These are phyloP conservation scores for Monosporozyma servazzii DNA, from an alignment of 805 yeast genomes.

Conservation along the genomic window DNA sequence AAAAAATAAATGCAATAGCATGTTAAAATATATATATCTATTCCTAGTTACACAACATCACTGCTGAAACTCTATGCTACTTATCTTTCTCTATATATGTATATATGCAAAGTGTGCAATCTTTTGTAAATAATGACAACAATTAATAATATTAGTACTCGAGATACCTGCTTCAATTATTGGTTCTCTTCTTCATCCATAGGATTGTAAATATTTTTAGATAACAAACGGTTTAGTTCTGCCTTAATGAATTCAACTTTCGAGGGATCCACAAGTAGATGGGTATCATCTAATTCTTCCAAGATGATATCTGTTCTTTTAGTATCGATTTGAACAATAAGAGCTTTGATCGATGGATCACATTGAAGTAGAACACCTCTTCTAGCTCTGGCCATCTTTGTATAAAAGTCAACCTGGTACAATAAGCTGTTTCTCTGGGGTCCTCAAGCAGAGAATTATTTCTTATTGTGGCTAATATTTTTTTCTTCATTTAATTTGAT, in stretches of 20 bases:
- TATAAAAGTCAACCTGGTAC: background rate
- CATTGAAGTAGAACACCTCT: constrained; percentile 51
- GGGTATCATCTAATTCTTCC: constrained; percentile 85
- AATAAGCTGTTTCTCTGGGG: background rate
- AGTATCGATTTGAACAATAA: constrained; percentile 74
- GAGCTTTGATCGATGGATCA: constrained; percentile 88
- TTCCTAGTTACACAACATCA: background rate
- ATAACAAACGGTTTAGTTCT: constrained; percentile 65
- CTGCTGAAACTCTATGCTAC: background rate
- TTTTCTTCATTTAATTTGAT: background rate
- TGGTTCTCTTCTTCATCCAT: constrained; percentile 55
- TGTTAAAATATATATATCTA: background rate
- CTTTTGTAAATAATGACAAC: background rate
- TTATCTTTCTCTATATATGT: background rate
- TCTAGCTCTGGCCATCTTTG: constrained; percentile 43
- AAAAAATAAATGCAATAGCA: background rate
- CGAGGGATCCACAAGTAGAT: constrained; percentile 67
- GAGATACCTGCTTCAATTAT: background rate
- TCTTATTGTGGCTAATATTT: background rate
- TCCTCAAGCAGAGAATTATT: background rate
- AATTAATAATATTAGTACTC: background rate
- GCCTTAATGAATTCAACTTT: constrained; percentile 67
- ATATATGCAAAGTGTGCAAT: background rate
- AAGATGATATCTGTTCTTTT: constrained; percentile 62
- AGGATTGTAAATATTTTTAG: constrained; percentile 81